Evolutionary conservation across 164 flowering plant genomes (phyloP), one percentile per base, ranked within the genome.

Genomic region (grape (Vitis vinifera)): DNA sequence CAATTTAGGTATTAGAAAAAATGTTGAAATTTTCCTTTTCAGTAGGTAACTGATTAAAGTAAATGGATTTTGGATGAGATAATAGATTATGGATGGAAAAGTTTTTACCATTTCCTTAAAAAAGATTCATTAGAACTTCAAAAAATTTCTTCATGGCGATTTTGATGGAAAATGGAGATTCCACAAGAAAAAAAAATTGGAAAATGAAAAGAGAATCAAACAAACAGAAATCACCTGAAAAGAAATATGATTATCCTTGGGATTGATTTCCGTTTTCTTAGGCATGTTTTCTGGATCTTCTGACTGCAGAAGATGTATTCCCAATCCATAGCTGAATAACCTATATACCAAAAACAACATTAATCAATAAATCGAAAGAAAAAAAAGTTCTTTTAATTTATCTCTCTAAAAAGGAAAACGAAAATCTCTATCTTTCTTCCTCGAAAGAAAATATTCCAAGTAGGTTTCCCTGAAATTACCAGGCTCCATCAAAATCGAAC

Each of bases 171-270:
- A 3, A 37, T 37, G 7, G 44, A 37, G 47, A 15, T 30, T 1
- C 9, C 0, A 2, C 14, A 44, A 23, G 2, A 23, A 23, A 23
- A 23, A 23, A 1, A 23, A 1, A 23, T 23, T 2, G 27, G 2
- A 23, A 65, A 59, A 30, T 13, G 0, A 49, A 65, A 27, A 29
- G 5, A 29, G 23, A 27, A 19, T 37, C 27, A 17, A 10, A 68
- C 59, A 5, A 15, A 3, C 12, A 10, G 5, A 61, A 62, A 30
- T 63, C 66, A 91, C 97, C 91, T 89, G 94, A 68, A 91, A 91
- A 51, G 97, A 92, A 10, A 92, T 86, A 65, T 92, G 97, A 67
- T 87, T 88, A 16, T 92, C 97, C 76, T 90, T 92, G 30, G 97
- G 95, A 79, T 92, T 89, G 49, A 92, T 92, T 47, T 73, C 80